Conservation (phyloP, 2,329 filamentous ascomycete species). For the Geosmithia putterillii region DNA sequence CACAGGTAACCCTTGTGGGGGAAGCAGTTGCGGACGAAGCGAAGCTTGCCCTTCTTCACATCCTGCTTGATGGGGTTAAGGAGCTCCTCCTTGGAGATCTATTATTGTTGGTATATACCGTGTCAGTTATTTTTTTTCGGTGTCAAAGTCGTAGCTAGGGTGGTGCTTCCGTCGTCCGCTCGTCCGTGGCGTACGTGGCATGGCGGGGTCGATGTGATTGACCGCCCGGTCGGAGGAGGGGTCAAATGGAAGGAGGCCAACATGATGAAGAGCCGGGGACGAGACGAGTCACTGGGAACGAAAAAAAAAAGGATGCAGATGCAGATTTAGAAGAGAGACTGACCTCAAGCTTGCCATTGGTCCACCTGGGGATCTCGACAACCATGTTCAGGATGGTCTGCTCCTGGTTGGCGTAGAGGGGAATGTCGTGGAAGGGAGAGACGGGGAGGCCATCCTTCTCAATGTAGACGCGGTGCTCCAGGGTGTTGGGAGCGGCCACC, state of each 20-base stretch:
- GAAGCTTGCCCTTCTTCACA: conserved; percentile 98
- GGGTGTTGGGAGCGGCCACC: conserved; percentile 78
- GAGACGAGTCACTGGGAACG: not conserved
- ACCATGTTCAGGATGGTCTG: conserved; percentile 98
- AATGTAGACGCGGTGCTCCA: conserved; percentile 95
- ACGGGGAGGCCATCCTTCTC: conserved; percentile 93
- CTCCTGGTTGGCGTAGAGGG: conserved; percentile 92
- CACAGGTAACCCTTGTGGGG: conserved; percentile 99
- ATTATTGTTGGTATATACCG: not conserved
- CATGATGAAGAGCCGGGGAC: not conserved
- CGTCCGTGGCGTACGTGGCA: too few relatives aligned
- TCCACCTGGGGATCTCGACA: conserved; percentile 98
- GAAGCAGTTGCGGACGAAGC: conserved; percentile 99
- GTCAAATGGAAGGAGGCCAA: not conserved
- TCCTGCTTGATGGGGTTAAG: conserved; percentile 99
- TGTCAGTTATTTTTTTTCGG: not conserved
- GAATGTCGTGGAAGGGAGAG: conserved; percentile 97
- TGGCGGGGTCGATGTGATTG: not conserved
- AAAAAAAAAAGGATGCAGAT: conserved; percentile 9
- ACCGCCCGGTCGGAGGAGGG: not conserved
- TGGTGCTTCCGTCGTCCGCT: not conserved
- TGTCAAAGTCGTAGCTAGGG: not conserved
- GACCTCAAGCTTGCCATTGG: conserved; percentile 99
- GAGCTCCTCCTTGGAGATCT: conserved; percentile 98
- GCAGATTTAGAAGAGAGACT: conserved; percentile 14